These are phyloP conservation scores for Suillus spraguei DNA, from an alignment of 768 basidiomycete genomes.

Conservation along the genomic window DNA sequence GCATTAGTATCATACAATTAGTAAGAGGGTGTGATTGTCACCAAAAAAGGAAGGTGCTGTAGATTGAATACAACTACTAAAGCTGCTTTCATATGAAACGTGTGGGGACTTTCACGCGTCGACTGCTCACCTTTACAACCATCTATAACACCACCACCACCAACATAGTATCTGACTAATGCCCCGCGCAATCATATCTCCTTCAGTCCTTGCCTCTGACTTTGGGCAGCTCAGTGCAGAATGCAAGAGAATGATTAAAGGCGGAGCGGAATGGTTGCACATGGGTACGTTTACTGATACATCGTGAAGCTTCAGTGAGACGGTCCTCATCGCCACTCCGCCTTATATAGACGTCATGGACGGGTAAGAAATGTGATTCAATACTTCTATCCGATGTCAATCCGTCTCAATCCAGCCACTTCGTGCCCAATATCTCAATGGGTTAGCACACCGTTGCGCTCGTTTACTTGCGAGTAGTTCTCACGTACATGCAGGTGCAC, in stretches of 20 bases:
- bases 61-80: constrained; percentile 16
- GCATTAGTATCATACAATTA: background rate
- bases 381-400: constrained; percentile 15
- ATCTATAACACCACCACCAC: constrained; percentile 12
- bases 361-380: constrained; percentile 54
- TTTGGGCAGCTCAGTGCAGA: constrained; percentile 94
- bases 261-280: constrained; percentile 97
- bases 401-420: constrained; percentile 63
- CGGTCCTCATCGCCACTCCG: constrained; percentile 12
- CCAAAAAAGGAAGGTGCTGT: constrained; percentile 31
- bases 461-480: constrained; percentile 4
- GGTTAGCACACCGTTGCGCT: constrained; percentile 47
- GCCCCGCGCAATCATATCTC: constrained; percentile 92
- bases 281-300: constrained; percentile 65
- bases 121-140: background rate
- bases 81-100: constrained; percentile 11
- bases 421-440: constrained; percentile 99
- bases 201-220: constrained; percentile 96
- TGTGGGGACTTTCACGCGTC: constrained; percentile 10
- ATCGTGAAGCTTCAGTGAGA: constrained; percentile 14
- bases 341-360: constrained; percentile 87
- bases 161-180: constrained; percentile 39
- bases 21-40: constrained; percentile 1
- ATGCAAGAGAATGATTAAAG: constrained; percentile 95
- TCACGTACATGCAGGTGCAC: constrained; percentile 61